Base-by-base conservation (phyloP, 2,329 filamentous ascomycete genomes). In the Eutypa lata region DNA sequence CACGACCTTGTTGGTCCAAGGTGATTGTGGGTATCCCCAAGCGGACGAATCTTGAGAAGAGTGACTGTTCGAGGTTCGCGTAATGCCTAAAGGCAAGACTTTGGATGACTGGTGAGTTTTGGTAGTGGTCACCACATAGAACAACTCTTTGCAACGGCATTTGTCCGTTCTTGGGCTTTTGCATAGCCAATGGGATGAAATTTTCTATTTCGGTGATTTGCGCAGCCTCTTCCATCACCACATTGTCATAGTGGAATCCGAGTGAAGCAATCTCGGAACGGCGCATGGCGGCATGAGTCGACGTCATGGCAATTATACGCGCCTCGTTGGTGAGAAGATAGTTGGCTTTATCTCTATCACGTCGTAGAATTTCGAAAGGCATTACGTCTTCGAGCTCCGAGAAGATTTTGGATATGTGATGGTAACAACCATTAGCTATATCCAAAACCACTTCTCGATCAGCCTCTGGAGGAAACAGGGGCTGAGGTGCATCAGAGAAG, bases 241-340 rank as follows among this genome's bases (percentile, higher is more conserved):
- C 89, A 59, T 96, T 99, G 75, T 97, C 92, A 65, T 99, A 99
- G 61, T 91, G 90, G 73, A 99, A 99, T 16, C 92, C 92, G n/a
- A 97, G 80, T 16, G 83, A 81, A 1, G 91, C 88, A 62, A 99
- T 97, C 64, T 97, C 93, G 57, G 90, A 86, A 57, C 93, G 81
- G 56, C 91, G 86, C 81, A 99, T 99, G 1, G 94, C 94, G 4
- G 94, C 95, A 70, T 99, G 94, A 0, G 95, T 99, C 3, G 92
- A 95, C 18, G 94, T 99, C 95, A 99, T 99, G 53, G 94, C 95
- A 59, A 99, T 88, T 57, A 99, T 94, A 35, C 94, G 87, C n/a
- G 95, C 95, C 72, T 97, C 93, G 64, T 91, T 97, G 6, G 91
- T 88, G 33, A 99, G 82, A 6, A 99, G 83, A 66, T 99, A 99